Conservation (phyloP, 2,329 filamentous ascomycete genomes). For the Ophiostoma novo-ulmi region DNA sequence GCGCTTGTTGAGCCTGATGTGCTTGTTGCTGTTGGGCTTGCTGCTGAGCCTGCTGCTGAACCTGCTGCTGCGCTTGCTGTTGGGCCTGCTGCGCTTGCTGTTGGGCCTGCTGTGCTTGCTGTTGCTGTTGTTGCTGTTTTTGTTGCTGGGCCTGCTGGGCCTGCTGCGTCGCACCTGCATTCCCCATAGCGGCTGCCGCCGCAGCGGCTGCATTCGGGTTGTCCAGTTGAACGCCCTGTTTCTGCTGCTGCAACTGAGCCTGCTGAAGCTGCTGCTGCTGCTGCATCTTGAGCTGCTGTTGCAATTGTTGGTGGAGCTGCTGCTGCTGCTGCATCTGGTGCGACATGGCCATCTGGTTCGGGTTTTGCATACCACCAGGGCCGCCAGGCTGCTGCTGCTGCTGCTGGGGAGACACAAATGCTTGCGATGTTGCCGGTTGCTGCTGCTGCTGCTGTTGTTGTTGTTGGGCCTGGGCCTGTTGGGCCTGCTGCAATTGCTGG, state of each 20-base stretch:
- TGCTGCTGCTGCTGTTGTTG: constrained; percentile 17
- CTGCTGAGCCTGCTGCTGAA: constrained; percentile 24
- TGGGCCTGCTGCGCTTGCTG: constrained; percentile 25
- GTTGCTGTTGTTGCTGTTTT: constrained; percentile 27
- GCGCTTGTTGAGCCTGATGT: constrained; percentile 20
- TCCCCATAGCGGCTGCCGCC: constrained; percentile 13
- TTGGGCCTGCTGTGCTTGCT: constrained; percentile 24
- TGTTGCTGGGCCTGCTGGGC: constrained; percentile 24
- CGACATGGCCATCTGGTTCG: constrained; percentile 15
- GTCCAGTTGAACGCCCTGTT: constrained; percentile 27
- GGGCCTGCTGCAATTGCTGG: constrained; percentile 19
- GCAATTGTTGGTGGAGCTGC: constrained; percentile 26
- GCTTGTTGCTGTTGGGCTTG: constrained; percentile 27
- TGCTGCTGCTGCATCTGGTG: constrained; percentile 27
- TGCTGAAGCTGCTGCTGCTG: constrained; percentile 15
- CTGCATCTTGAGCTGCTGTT: constrained; percentile 34
- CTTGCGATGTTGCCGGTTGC: constrained; percentile 19
- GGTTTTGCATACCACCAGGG: constrained; percentile 21
- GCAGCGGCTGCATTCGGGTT: constrained; percentile 22
- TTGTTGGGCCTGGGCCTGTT: constrained; percentile 16
- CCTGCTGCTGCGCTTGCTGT: constrained; percentile 21
- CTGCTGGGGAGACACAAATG: constrained; percentile 26
- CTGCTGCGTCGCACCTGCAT: constrained; percentile 20
- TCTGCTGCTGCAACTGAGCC: constrained; percentile 28
- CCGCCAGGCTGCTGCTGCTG: constrained; percentile 14